phyloP scores from a whole-genome alignment of 2,329 filamentous ascomycete genomes.

The Apiospora phragmitis region DNA sequence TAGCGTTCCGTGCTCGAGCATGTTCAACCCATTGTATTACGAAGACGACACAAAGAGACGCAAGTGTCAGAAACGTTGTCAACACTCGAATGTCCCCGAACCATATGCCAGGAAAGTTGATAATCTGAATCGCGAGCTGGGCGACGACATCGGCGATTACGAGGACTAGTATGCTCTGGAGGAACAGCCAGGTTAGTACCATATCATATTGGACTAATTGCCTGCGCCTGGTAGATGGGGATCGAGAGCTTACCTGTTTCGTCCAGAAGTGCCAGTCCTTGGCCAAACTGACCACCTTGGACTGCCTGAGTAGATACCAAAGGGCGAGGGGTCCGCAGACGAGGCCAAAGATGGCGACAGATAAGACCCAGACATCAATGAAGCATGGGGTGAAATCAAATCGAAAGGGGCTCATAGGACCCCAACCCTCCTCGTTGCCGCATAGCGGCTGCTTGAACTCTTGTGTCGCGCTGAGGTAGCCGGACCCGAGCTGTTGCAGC shows the following conservation, averaged over 20 bases:
- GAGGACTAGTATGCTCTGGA: slow-evolving; percentile 59
- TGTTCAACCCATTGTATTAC: slow-evolving; percentile 85
- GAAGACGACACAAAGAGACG: slow-evolving; percentile 74
- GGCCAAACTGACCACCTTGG: slow-evolving; percentile 62
- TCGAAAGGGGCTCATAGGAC: slow-evolving; percentile 80
- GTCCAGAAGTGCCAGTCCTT: slow-evolving; percentile 93
- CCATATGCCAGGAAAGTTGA: slow-evolving; percentile 69
- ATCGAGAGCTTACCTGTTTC: slow-evolving; percentile 69
- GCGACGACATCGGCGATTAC: slow-evolving; percentile 68
- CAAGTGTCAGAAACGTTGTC: slow-evolving; percentile 70
- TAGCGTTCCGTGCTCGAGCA: slow-evolving; percentile 77
- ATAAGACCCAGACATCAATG: slow-evolving; percentile 83
- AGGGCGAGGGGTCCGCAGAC: slow-evolving; percentile 75
- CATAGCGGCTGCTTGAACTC: slow-evolving; percentile 71
- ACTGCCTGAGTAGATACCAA: slow-evolving; percentile 75
- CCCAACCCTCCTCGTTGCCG: slow-evolving; percentile 91
- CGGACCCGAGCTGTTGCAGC: slow-evolving; percentile 49
- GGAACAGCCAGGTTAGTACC: slow-evolving; percentile 15
- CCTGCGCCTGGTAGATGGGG: background rate
- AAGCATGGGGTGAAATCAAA: slow-evolving; percentile 99
- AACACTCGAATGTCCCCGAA: slow-evolving; percentile 82
- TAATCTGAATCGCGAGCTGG: slow-evolving; percentile 76
- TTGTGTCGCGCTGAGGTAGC: slow-evolving; percentile 59
- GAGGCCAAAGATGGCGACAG: slow-evolving; percentile 77
- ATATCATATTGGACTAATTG: background rate